Conservation (phyloP, 352 stramenopile species). For the Saprolegnia parasitica region DNA sequence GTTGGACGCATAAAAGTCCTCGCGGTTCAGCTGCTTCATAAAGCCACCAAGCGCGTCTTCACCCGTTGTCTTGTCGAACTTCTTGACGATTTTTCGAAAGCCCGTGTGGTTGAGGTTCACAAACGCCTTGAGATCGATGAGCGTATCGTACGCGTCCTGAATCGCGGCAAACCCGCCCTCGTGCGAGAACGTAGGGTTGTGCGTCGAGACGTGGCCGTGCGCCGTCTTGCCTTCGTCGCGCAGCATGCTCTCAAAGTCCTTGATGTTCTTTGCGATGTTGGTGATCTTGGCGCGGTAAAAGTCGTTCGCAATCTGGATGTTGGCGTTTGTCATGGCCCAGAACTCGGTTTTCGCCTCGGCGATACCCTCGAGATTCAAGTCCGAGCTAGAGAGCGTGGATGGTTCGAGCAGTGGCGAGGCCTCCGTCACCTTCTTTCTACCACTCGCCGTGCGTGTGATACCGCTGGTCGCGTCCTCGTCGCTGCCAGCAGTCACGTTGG, state of each 20-base stretch:
- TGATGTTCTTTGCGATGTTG: conserved; percentile 56
- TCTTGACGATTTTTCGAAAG: conserved; percentile 93
- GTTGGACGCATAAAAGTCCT: conserved; percentile 75
- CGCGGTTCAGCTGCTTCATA: conserved; percentile 70
- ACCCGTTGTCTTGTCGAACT: conserved; percentile 90
- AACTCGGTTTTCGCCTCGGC: conserved; percentile 73
- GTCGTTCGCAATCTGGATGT: conserved; percentile 81
- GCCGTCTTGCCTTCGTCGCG: conserved; percentile 55
- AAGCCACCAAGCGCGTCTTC: conserved; percentile 60
- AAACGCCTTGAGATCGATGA: conserved; percentile 86
- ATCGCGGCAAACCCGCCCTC: conserved; percentile 65
- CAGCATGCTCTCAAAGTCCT: conserved; percentile 70
- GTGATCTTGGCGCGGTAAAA: conserved; percentile 73
- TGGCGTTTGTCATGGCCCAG: conserved; percentile 70
- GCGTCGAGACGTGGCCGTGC: conserved; percentile 70
- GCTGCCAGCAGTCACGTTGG: conserved; percentile 29
- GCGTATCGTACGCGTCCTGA: conserved; percentile 86
- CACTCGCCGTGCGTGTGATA: conserved; percentile 3
- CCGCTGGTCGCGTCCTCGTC: background rate
- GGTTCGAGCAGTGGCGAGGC: conserved; percentile 51
- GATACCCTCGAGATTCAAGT: conserved; percentile 26
- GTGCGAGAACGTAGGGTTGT: conserved; percentile 56
- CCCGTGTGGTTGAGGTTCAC: conserved; percentile 90
- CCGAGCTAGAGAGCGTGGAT: conserved; percentile 29
- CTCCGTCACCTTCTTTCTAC: conserved; percentile 36